These are phyloP conservation scores for Dryas alaskensis DNA, from an alignment of 306 rosid genomes.

Conservation along the genomic window DNA sequence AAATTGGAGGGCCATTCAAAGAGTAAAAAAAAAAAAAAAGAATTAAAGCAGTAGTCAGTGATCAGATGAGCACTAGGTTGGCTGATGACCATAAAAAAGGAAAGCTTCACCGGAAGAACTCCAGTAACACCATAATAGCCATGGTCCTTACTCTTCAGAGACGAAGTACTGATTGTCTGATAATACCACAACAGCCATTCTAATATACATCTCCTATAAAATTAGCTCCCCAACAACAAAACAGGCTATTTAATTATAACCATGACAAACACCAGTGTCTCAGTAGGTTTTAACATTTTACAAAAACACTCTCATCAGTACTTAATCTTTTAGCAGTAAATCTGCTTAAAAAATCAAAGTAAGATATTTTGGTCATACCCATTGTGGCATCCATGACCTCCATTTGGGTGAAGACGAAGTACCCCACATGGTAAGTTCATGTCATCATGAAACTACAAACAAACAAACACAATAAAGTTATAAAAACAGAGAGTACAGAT, in stretches of 20 bases:
- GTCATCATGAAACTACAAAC: constrained; percentile 80
- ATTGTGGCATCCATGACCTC: constrained; percentile 84
- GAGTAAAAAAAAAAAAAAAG: neutral
- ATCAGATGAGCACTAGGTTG: no score
- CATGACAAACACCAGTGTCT: neutral
- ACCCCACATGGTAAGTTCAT: constrained; percentile 89
- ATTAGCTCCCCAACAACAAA: neutral
- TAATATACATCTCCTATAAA: neutral
- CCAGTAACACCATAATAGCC: neutral
- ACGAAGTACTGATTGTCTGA: neutral
- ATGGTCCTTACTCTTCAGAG: neutral
- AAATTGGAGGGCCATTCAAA: neutral
- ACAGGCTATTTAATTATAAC: neutral
- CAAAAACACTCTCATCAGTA: neutral
- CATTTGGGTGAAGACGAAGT: constrained; percentile 74
- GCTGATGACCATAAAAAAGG: neutral
- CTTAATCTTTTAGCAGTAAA: neutral
- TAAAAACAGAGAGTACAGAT: neutral
- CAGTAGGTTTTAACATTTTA: neutral
- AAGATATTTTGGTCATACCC: constrained; percentile 42
- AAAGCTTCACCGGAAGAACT: neutral
- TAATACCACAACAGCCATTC: neutral
- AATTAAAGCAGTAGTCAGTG: neutral
- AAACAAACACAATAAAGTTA: constrained; percentile 8
- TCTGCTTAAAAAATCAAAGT: no score